Conservation (phyloP, 164 flowering plant species). For the Echeveria elegans region DNA sequence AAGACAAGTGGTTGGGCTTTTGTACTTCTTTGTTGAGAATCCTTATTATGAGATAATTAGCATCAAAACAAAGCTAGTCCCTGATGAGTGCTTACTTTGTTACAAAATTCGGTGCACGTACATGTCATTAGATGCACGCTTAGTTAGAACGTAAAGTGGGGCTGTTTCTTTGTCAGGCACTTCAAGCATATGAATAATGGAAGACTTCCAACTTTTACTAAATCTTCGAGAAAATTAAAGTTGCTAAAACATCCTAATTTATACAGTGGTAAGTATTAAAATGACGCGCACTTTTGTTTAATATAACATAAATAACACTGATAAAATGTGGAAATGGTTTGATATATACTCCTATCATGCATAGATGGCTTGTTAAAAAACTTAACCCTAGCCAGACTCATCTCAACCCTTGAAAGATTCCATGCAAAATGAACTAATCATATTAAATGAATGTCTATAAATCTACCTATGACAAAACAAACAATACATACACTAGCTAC, state of each 20-base stretch:
- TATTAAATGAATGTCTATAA: background rate
- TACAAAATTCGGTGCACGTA: background rate
- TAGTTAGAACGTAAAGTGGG: background rate
- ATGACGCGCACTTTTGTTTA: background rate
- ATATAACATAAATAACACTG: background rate
- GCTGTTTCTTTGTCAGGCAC: background rate
- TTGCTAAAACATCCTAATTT: background rate
- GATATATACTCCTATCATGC: too few species aligned
- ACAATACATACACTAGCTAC: background rate
- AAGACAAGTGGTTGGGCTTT: background rate
- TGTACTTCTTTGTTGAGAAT: background rate
- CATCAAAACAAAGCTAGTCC: background rate
- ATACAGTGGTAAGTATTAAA: background rate
- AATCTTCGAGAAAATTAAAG: background rate
- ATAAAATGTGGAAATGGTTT: background rate
- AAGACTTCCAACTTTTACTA: background rate
- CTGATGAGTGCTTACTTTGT: background rate
- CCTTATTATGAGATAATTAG: background rate
- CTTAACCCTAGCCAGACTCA: background rate
- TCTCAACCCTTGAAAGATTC: background rate
- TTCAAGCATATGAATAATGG: background rate
- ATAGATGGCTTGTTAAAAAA: background rate
- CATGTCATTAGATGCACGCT: background rate
- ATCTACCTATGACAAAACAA: conserved; percentile 6
- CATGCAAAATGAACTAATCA: background rate